Evolutionary conservation across 306 rosid genomes (phyloP).

Genomic region (Notholithocarpus densiflorus): DNA sequence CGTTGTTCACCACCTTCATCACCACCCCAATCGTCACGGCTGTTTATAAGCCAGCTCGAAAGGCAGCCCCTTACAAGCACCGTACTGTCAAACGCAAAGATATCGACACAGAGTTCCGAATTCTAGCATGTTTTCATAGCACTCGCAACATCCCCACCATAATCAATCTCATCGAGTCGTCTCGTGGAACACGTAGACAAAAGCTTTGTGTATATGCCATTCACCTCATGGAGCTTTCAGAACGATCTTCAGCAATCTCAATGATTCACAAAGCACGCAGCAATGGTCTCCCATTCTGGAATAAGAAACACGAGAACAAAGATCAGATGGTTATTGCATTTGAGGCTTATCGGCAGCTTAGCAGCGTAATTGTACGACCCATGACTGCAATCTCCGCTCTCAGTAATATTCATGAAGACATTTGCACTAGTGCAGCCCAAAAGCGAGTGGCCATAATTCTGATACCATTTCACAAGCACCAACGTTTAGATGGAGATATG

Average conservation of each 20-base stretch:
- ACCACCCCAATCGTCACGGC: conserved; percentile 71
- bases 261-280: conserved; percentile 74
- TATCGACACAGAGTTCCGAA: conserved; percentile 43
- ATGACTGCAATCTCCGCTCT: conserved; percentile 70
- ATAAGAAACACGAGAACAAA: conserved; percentile 31
- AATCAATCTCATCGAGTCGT: conserved; percentile 58
- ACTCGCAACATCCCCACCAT: conserved; percentile 57
- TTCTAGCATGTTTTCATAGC: conserved; percentile 70
- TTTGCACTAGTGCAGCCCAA: conserved; percentile 62
- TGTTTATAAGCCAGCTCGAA: conserved; percentile 60
- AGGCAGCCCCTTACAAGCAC: conserved; percentile 64
- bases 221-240: conserved; percentile 80
- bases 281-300: conserved; percentile 73
- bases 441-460: conserved; percentile 53
- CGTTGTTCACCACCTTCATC: conserved; percentile 70
- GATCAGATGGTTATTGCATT: conserved; percentile 66
- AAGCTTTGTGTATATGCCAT: conserved; percentile 61
- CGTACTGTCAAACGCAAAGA: conserved; percentile 45
- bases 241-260: conserved; percentile 70
- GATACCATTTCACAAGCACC: conserved; percentile 68
- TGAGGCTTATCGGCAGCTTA: conserved; percentile 53
- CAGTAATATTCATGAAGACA: conserved; percentile 53
- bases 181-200: conserved; percentile 45
- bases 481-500: conserved; percentile 51
- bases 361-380: conserved; percentile 54